Evolutionary conservation across 345 rosid species (phyloP).

Genomic region (Euphorbia tirucalli): DNA sequence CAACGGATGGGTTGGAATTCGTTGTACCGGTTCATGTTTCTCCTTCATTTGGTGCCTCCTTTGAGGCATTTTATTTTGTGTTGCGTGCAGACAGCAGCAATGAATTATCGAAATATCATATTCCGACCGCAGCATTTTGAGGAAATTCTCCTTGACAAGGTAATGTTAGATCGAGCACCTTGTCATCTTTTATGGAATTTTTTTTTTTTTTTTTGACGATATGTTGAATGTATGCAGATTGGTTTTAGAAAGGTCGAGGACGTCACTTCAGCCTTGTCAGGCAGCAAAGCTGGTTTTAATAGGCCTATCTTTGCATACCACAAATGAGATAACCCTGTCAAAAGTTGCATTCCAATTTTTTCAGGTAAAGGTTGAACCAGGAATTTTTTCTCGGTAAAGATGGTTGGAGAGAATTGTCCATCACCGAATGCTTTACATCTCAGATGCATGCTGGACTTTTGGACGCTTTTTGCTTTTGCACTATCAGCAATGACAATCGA

Average conservation of each 20-base stretch:
- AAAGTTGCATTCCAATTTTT: background rate
- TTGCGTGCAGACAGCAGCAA: slow-evolving; percentile 59
- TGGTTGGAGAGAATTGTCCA: no score
- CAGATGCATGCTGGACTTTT: no score
- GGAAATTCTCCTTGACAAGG: slow-evolving; percentile 93
- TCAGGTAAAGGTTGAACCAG: background rate
- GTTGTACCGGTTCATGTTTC: background rate
- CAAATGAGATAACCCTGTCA: slow-evolving; percentile 37
- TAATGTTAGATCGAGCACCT: slow-evolving; percentile 15
- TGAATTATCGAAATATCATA: slow-evolving; percentile 46
- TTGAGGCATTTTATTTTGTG: background rate
- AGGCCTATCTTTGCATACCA: slow-evolving; percentile 74
- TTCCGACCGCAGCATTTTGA: slow-evolving; percentile 57
- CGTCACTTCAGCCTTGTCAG: slow-evolving; percentile 58
- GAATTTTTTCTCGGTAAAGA: no score
- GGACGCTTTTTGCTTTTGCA: no score
- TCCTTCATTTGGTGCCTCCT: background rate
- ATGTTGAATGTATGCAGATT: slow-evolving; percentile 46
- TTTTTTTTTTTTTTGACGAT: background rate
- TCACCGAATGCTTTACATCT: no score
- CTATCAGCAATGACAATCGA: no score
- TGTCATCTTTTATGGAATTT: background rate
- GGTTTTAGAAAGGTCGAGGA: slow-evolving; percentile 86
- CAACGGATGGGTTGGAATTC: background rate
- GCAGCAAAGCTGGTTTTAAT: slow-evolving; percentile 66